Evolutionary conservation across 306 rosid species (phyloP).

Genomic region (Datisca glomerata): DNA sequence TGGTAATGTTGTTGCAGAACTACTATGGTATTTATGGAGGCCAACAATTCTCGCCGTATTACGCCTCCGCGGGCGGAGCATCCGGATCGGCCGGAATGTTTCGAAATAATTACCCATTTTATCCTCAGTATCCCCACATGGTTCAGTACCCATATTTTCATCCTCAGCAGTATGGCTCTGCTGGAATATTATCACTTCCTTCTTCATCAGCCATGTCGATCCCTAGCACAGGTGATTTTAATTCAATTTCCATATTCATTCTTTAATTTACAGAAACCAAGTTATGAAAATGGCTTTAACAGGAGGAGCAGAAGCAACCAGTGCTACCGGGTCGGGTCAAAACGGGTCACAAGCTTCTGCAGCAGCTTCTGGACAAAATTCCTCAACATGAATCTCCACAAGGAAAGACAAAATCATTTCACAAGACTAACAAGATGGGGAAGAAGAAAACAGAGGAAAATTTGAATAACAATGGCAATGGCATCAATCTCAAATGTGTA

Average conservation of each 20-base stretch:
- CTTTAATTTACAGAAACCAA: background rate
- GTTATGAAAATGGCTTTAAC: slow-evolving; percentile 18
- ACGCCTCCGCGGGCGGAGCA: slow-evolving; percentile 36
- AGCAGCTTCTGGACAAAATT: slow-evolving; percentile 39
- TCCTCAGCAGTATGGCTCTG: slow-evolving; percentile 52
- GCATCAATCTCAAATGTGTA: no score
- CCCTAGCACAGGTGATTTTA: slow-evolving; percentile 40
- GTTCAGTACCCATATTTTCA: slow-evolving; percentile 52
- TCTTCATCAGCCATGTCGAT: slow-evolving; percentile 38
- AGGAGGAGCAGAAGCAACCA: slow-evolving; percentile 24
- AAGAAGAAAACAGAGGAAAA: slow-evolving; percentile 13
- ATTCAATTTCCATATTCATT: background rate
- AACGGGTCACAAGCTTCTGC: slow-evolving; percentile 37
- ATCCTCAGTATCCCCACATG: slow-evolving; percentile 57
- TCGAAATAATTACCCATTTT: slow-evolving; percentile 58
- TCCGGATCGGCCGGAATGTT: slow-evolving; percentile 48
- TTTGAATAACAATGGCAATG: no score
- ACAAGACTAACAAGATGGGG: slow-evolving; percentile 33
- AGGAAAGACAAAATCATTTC: slow-evolving; percentile 6
- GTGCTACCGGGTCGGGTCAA: slow-evolving; percentile 13
- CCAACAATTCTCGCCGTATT: slow-evolving; percentile 67
- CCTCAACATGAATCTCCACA: slow-evolving; percentile 25
- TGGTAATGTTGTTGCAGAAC: slow-evolving; percentile 39
- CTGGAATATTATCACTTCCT: slow-evolving; percentile 53
- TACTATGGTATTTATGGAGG: slow-evolving; percentile 76